Evolutionary conservation across 768 basidiomycete genomes (phyloP), one percentile per base, ranked within the genome.

Genomic region (Lyophyllum shimeji): DNA sequence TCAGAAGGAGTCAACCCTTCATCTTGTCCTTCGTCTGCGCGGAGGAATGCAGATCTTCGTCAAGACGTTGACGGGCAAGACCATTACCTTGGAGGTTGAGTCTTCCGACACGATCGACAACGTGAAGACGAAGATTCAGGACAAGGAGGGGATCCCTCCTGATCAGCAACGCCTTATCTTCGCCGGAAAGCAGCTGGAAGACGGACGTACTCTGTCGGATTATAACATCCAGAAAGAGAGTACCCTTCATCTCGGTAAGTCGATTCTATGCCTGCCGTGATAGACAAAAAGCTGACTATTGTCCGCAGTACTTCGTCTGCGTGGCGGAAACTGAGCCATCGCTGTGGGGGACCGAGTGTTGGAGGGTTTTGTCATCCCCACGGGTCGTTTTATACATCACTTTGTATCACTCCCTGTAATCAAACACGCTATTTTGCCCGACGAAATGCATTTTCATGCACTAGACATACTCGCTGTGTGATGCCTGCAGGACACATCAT

Each of bases 31-130:
- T 25, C 88, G 91, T 72, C 84, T 93, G 0, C 89, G 92, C 65
- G 92, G 90, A 61, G 91, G 92, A 6, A 93, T 94, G 92, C 91
- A 94, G 63, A 91, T 93, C 56, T 93, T 93, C 57, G 89, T 93
- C 31, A 93, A 93, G 79, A 90, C 90, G 0, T 71, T 93, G 20
- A 94, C 90, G 0, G 92, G 92, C 29, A 94, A 95, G 78, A 95
- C 93, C 1, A 96, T 96, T 64, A 95, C 93, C 1, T 70, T 95
- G 17, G 94, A 96, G 68, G 94, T 95, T 43, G 93, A 95, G 72
- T 94, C 93, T 0, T 92, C 89, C 0, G 92, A 95, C 69, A 95
- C 93, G 12, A 95, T 96, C 65, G 93, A 95, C 68, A 93, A 94
- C 62, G 92, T 95, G 21, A 88, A 87, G 70, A 80, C 86, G 2